Base-by-base conservation (phyloP, 305 asterid genomes). In the Withania somnifera region DNA sequence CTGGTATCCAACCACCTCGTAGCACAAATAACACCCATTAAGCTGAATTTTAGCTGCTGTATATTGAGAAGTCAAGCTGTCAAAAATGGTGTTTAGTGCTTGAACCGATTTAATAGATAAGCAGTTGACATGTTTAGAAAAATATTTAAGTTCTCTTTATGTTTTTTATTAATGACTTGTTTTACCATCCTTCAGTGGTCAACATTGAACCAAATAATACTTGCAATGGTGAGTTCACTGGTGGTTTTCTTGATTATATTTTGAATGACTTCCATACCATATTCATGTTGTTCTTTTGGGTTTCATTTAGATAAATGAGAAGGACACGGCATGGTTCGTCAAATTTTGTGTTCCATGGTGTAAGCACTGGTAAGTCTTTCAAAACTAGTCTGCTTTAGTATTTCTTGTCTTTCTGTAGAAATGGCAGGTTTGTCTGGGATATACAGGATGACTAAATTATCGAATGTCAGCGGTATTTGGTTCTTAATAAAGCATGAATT, bases 301-400 rank as follows among this genome's bases (percentile, higher is more conserved):
- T 0, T 81, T 71, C 71, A 57, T 81, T 34, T 88, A 94, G 98
- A 93, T 96, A 84, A 93, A 91, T 84, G 98, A 96, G 92, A 94
- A 93, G 86, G 97, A 93, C 63, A 92, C 98, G 0, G 98, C 95
- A 11, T 94, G 99, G 99, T 93, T 96, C 22, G 93, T 96, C 34
- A 89, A 91, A 90, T 96, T 96, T 82, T 94, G 99, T 86, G 98
- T 92, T 81, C 98, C 99, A 14, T 96, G 98, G 98, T 96, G 98
- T 88, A 96, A 93, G 91, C 99, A 96, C 88, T 96, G 98, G 99
- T 94, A 93, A 87, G 34, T 82, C 45, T 68, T 75, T 81, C 34
- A 50, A 69, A 28, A 50, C 11, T 50, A 50, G 63, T 32, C 80
- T 50, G 28, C 45, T 5, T 28, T 75, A 26, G 45, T 17, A 24